Evolutionary conservation across 768 basidiomycete genomes (phyloP).

Genomic region (Gyrodon lividus): DNA sequence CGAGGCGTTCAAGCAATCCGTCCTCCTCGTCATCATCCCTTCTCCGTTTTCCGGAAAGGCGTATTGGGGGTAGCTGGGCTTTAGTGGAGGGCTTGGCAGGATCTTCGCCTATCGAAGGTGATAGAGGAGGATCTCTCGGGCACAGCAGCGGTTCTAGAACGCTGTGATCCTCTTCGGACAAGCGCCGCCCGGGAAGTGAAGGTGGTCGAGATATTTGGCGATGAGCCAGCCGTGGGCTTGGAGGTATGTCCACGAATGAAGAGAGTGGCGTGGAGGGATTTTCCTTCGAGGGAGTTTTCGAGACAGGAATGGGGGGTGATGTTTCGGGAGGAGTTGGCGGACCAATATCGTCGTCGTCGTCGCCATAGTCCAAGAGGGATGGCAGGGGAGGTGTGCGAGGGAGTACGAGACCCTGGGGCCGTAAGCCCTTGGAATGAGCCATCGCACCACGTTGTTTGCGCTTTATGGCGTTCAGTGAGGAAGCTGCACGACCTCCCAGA

Average conservation of each 20-base stretch:
- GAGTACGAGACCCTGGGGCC: conserved; percentile 38
- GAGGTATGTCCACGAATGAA: conserved; percentile 34
- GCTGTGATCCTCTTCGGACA: conserved; percentile 51
- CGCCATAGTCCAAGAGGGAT: conserved; percentile 74
- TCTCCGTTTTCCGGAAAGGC: conserved; percentile 68
- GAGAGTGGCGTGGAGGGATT: conserved; percentile 27
- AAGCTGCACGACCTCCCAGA: conserved; percentile 27
- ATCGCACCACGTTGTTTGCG: conserved; percentile 55
- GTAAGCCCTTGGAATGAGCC: conserved; percentile 46
- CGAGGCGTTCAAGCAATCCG: conserved; percentile 59
- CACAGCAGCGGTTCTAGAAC: conserved; percentile 55
- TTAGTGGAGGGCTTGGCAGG: conserved; percentile 30
- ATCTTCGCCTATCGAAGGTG: conserved; percentile 34
- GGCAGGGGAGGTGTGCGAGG: conserved; percentile 54
- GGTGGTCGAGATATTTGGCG: conserved; percentile 38
- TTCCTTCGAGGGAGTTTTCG: conserved; percentile 17
- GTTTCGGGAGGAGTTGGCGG: conserved; percentile 15
- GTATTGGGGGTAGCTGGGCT: conserved; percentile 42
- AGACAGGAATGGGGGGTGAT: conserved; percentile 8
- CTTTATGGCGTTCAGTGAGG: conserved; percentile 44
- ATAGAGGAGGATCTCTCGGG: conserved; percentile 34
- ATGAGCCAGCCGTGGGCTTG: conserved; percentile 39
- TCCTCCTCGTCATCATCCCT: conserved; percentile 72
- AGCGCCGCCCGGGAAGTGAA: conserved; percentile 46
- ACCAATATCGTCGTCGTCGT: conserved; percentile 55